phyloP scores from a whole-genome alignment of 108 stramenopile genomes.

The Stephanodiscus triporus region DNA sequence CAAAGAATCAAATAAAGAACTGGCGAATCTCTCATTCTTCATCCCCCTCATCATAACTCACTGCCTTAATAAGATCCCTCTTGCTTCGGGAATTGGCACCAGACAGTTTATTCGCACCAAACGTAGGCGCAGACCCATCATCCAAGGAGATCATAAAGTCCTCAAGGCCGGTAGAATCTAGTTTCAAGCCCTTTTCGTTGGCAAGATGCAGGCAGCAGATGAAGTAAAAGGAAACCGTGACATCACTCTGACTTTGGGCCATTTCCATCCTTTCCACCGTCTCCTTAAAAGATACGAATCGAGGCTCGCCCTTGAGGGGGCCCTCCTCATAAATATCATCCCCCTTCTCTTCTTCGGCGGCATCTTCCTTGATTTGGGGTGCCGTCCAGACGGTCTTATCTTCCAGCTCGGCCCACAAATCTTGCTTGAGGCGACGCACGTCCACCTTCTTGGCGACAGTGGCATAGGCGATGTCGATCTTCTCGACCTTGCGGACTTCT shows the following conservation, averaged over 20 bases:
- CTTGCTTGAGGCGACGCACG: slow-evolving; percentile 84
- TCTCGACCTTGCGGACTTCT: slow-evolving; percentile 83
- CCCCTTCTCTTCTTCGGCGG: slow-evolving; percentile 18
- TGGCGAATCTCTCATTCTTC: background rate
- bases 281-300: slow-evolving; percentile 70
- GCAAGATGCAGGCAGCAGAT: slow-evolving; percentile 97
- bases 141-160: slow-evolving; percentile 81
- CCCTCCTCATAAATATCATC: slow-evolving; percentile 35
- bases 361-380: slow-evolving; percentile 16
- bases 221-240: slow-evolving; percentile 96
- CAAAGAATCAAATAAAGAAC: background rate
- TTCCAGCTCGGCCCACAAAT: slow-evolving; percentile 88
- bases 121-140: slow-evolving; percentile 40
- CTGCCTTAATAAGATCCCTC: background rate
- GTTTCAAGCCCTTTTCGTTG: slow-evolving; percentile 94
- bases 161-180: slow-evolving; percentile 75
- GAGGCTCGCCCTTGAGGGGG: background rate
- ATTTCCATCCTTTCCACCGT: slow-evolving; percentile 77
- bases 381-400: slow-evolving; percentile 21
- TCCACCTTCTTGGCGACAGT: slow-evolving; percentile 91
- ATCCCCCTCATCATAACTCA: background rate
- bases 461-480: slow-evolving; percentile 83
- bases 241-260: slow-evolving; percentile 81
- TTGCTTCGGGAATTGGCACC: background rate
- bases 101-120: slow-evolving; percentile 19